phyloP scores from a whole-genome alignment of 2,329 filamentous ascomycete species.

The Arthroderma uncinatum region DNA sequence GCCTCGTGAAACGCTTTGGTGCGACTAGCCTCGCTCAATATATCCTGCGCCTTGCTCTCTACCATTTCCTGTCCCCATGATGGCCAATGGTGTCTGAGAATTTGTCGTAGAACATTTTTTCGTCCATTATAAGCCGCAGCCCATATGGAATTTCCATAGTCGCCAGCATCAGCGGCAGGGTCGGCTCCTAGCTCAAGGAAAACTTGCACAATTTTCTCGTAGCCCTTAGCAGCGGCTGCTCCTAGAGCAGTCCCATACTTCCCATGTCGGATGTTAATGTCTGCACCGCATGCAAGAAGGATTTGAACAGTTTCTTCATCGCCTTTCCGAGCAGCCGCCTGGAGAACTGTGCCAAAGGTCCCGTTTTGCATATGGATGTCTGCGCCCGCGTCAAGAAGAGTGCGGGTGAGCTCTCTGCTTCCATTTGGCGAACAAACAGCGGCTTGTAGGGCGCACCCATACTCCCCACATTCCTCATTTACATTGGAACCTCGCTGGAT shows the following conservation, averaged over 20 bases:
- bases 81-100: neutral
- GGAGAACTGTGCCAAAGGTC: conserved; percentile 1
- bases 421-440: conserved; percentile 5
- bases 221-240: neutral
- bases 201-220: conserved; percentile 3
- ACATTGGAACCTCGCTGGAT: neutral
- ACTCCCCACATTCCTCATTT: neutral
- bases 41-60: neutral
- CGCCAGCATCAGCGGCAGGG: neutral
- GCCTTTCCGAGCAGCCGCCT: conserved; percentile 3
- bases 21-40: neutral
- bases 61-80: neutral
- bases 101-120: too few relatives aligned
- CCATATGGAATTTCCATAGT: neutral
- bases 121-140: neutral
- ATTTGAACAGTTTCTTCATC: neutral
- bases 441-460: conserved; percentile 4
- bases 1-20: neutral
- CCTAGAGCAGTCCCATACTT: conserved; percentile 6
- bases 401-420: conserved; percentile 8
- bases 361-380: conserved; percentile 13
- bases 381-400: conserved; percentile 14
- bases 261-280: neutral
- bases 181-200: conserved; percentile 3
- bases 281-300: conserved; percentile 1